Conservation (phyloP, 2,329 filamentous ascomycete genomes). For the Onygenales sp. region DNA sequence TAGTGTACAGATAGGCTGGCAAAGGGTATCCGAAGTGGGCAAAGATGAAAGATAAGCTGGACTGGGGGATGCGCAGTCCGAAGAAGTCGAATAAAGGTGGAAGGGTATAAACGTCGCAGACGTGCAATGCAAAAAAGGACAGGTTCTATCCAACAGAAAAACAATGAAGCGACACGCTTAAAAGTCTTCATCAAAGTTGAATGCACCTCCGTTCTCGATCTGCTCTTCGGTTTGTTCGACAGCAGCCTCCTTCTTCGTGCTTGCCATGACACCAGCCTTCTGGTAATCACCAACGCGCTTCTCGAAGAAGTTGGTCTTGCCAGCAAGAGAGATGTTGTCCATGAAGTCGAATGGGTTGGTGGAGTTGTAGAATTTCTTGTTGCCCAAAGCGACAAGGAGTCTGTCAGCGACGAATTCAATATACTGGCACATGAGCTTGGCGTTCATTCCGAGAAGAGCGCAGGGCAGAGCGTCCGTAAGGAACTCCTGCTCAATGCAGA, state of each 20-base stretch:
- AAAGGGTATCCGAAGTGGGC: not conserved
- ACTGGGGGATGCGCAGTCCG: not conserved
- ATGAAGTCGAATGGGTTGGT: conserved; percentile 99
- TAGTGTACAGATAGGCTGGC: not conserved
- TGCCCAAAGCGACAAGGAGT: conserved; percentile 83
- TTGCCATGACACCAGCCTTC: conserved; percentile 97
- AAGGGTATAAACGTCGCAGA: conserved; percentile 1
- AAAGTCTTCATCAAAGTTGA: conserved; percentile 94
- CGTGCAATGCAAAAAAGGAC: conserved; percentile 2
- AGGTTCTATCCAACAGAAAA: not conserved
- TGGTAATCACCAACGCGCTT: conserved; percentile 99
- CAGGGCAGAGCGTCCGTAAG: conserved; percentile 89
- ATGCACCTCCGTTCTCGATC: conserved; percentile 52
- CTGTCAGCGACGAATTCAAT: conserved; percentile 99
- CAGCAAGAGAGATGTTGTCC: conserved; percentile 98
- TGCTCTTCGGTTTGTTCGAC: conserved; percentile 39
- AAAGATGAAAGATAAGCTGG: not conserved
- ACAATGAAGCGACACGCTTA: conserved; percentile 41
- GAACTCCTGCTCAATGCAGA: conserved; percentile 94
- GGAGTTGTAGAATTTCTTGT: conserved; percentile 85
- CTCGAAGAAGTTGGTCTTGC: conserved; percentile 99
- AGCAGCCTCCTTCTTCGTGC: conserved; percentile 65
- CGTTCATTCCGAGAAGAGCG: conserved; percentile 93
- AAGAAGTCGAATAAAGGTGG: not conserved
- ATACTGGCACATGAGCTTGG: conserved; percentile 97